Percentiles rank a stretch among this genome's conserved stretches.
Conservation (phyloP, 176 grass and related monocot genomes). For the Pharus latifolius region DNA sequence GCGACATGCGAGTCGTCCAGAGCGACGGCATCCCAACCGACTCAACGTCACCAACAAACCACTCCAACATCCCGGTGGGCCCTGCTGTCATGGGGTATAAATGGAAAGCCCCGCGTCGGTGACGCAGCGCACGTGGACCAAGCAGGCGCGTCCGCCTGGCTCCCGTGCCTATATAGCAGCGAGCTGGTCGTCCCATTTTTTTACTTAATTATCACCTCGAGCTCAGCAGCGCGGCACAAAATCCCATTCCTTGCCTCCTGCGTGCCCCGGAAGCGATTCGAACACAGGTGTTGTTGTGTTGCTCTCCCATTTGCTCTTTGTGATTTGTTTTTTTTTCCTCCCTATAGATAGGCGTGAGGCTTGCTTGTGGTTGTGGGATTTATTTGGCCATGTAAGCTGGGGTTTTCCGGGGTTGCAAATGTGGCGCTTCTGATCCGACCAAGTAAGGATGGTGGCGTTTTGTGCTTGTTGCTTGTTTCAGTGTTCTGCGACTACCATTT, state of each 20-base stretch:
- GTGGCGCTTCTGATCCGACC: not conserved
- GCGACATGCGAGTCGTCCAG: too few species aligned
- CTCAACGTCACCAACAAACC: too few species aligned
- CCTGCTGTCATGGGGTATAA: not conserved
- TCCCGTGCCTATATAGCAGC: not conserved
- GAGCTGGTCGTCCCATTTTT: not conserved
- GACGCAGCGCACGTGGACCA: constrained; percentile 12
- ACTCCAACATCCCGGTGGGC: constrained; percentile 14
- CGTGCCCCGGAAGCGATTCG: too few species aligned
- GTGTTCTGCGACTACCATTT: not conserved
- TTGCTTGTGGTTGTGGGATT: not conserved
- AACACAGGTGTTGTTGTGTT: too few species aligned
- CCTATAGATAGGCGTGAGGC: not conserved
- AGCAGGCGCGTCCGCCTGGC: not conserved
- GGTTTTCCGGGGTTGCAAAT: not conserved
- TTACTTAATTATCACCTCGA: not conserved
- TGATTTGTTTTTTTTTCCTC: too few species aligned
- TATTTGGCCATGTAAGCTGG: not conserved
- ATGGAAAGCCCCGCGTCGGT: constrained; percentile 21
- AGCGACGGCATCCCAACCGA: not conserved
- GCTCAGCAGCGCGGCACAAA: not conserved
- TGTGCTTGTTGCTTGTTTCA: not conserved
- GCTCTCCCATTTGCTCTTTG: too few species aligned
- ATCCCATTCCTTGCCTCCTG: too few species aligned
- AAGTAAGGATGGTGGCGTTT: not conserved